phyloP scores from a whole-genome alignment of 257 asterid genomes.

The Plectranthus barbatus region DNA sequence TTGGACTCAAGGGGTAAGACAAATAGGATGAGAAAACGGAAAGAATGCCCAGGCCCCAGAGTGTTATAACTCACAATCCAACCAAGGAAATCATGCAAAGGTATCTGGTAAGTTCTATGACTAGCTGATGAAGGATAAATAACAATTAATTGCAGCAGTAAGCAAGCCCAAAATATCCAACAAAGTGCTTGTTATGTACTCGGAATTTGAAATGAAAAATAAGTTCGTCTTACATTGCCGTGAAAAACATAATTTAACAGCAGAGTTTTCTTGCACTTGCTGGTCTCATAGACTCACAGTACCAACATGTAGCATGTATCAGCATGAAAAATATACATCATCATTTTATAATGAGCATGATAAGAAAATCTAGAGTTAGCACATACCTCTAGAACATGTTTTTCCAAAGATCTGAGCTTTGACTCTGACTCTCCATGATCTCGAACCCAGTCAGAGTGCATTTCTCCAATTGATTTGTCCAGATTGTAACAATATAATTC shows the following conservation, averaged over 20 bases:
- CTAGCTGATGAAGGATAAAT: neutral
- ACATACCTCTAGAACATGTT: conserved; percentile 83
- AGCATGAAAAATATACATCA: neutral
- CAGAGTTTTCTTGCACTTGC: neutral
- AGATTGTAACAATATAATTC: conserved; percentile 83
- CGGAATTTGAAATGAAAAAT: neutral
- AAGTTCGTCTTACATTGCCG: neutral
- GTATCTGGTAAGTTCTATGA: neutral
- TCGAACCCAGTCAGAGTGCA: conserved; percentile 76
- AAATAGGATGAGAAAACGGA: neutral
- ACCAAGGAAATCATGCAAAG: neutral
- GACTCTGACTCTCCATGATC: conserved; percentile 72
- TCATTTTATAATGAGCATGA: neutral
- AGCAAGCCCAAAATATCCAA: neutral
- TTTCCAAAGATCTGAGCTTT: conserved; percentile 77
- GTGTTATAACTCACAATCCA: neutral
- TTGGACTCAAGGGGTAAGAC: neutral
- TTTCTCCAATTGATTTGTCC: conserved; percentile 87
- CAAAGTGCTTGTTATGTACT: neutral
- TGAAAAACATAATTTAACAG: neutral
- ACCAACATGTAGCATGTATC: neutral
- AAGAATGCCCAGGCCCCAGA: neutral
- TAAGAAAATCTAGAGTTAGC: neutral
- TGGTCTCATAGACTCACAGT: neutral
- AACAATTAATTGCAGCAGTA: neutral